Evolutionary conservation across 2,329 filamentous ascomycete species (phyloP).

Genomic region (Trichoderma polysporum): DNA sequence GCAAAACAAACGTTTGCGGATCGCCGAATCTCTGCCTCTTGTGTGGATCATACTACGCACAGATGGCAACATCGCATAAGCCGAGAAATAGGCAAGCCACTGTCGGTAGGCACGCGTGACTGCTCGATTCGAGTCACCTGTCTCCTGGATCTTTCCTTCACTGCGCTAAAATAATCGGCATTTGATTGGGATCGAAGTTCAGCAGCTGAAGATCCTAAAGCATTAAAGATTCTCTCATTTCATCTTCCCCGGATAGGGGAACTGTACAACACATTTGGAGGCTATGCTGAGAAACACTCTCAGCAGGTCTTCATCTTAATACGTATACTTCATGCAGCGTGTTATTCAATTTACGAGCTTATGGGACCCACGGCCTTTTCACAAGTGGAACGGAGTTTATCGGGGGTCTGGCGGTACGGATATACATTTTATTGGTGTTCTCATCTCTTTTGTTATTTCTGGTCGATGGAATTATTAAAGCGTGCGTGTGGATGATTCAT

Average conservation of each 20-base stretch:
- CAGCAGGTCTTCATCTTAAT: not conserved
- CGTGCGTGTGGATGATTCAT: not conserved
- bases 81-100: not conserved
- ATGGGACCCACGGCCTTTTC: slow-evolving; percentile 13
- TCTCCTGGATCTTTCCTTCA: not conserved
- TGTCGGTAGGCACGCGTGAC: not conserved
- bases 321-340: slow-evolving; percentile 7
- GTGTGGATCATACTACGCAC: not conserved
- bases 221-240: not conserved
- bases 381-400: slow-evolving; percentile 12
- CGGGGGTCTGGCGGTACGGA: not conserved
- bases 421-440: slow-evolving; percentile 9
- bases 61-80: not conserved
- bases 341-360: slow-evolving; percentile 15
- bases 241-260: not conserved
- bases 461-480: not conserved
- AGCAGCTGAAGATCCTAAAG: not conserved
- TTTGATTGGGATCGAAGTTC: not conserved
- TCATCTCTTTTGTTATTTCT: not conserved
- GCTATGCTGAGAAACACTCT: not conserved
- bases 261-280: not conserved
- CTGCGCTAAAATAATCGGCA: not conserved
- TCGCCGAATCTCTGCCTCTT: not conserved
- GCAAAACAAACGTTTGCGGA: not conserved
- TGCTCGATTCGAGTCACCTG: not conserved